These are phyloP conservation scores for Fusarium buxicola DNA, from an alignment of 2,329 filamentous ascomycete genomes.

Conservation along the genomic window DNA sequence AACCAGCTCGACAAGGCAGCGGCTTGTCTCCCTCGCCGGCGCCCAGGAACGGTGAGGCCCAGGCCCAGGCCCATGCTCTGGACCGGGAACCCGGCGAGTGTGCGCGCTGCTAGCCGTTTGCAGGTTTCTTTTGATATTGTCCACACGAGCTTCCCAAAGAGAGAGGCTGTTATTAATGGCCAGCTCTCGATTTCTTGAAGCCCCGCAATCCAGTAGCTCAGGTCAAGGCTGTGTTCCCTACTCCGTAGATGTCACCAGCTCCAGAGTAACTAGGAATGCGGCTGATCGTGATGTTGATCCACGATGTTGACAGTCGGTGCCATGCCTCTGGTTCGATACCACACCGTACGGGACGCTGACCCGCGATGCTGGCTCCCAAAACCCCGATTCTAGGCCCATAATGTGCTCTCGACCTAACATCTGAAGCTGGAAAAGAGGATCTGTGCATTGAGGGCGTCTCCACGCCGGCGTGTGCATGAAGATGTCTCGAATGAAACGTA, in stretches of 20 bases:
- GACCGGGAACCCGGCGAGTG: constrained; percentile 1
- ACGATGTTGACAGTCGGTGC: constrained; percentile 3
- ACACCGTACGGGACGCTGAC: constrained; percentile 2
- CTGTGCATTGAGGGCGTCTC: neutral
- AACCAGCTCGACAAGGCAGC: constrained; percentile 2
- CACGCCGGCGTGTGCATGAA: constrained; percentile 1
- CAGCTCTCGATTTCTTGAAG: constrained; percentile 3
- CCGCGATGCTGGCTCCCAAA: constrained; percentile 19
- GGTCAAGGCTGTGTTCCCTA: constrained; percentile 3
- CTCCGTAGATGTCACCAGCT: neutral
- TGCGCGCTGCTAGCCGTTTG: constrained; percentile 19
- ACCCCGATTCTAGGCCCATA: constrained; percentile 10
- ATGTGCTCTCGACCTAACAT: constrained; percentile 15
- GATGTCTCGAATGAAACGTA: constrained; percentile 5
- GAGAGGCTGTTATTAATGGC: neutral
- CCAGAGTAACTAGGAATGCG: neutral
- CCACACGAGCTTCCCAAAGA: neutral
- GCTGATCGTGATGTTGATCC: constrained; percentile 8
- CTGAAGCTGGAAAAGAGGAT: constrained; percentile 4
- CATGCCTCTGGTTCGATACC: constrained; percentile 7
- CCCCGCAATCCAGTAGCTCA: constrained; percentile 8
- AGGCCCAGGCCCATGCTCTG: constrained; percentile 20
- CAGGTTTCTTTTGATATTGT: neutral
- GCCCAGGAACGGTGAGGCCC: constrained; percentile 22
- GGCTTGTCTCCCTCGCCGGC: neutral